phyloP scores from a whole-genome alignment of 768 basidiomycete species.

The Mycena leptocephala region DNA sequence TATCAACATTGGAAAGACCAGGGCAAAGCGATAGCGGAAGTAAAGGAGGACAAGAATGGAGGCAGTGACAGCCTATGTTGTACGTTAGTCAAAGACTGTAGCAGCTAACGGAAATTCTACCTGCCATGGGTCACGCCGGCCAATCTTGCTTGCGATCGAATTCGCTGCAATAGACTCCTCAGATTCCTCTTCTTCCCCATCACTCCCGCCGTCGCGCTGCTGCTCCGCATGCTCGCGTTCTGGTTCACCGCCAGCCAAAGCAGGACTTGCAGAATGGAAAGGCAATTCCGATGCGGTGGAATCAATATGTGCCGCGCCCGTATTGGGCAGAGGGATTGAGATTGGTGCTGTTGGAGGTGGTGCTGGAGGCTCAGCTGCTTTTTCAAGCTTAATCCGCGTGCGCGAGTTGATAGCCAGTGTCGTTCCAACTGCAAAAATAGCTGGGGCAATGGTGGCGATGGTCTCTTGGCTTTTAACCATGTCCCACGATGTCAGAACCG shows the following conservation, averaged over 20 bases:
- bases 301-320: no score
- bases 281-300: no score
- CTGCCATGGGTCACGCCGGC: slow-evolving; percentile 13
- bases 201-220: no score
- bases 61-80: background rate
- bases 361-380: no score
- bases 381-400: background rate
- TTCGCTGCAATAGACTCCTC: no score
- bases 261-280: no score
- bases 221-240: no score
- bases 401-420: background rate
- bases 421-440: background rate
- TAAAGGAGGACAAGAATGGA: background rate
- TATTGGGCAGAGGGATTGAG: no score
- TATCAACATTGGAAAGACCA: background rate
- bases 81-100: background rate
- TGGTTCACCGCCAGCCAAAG: no score
- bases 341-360: no score
- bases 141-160: no score
- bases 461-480: background rate
- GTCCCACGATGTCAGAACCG: background rate
- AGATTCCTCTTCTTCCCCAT: no score
- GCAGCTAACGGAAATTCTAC: background rate
- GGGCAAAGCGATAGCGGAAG: background rate
- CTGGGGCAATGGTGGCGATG: background rate